Evolutionary conservation across 352 stramenopile genomes (phyloP).

Genomic region (Blastocystis sp.): DNA sequence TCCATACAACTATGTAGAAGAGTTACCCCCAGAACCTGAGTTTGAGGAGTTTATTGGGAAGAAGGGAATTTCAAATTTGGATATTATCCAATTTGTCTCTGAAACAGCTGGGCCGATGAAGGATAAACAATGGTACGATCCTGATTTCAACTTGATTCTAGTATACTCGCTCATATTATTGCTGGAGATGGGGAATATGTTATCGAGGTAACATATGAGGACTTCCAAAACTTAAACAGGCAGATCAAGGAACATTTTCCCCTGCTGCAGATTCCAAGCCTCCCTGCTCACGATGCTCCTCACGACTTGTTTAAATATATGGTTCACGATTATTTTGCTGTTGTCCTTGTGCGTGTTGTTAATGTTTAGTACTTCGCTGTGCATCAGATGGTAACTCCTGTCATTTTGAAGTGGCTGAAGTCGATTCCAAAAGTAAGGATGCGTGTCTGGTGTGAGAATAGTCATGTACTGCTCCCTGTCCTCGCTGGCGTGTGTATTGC

Average conservation of each 20-base stretch:
- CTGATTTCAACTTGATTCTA: background rate
- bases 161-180: constrained; percentile 36
- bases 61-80: constrained; percentile 55
- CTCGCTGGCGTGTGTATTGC: background rate
- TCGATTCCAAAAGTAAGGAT: constrained; percentile 7
- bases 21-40: constrained; percentile 35
- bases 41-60: constrained; percentile 49
- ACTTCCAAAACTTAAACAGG: background rate
- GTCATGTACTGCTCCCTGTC: constrained; percentile 26
- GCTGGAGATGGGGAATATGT: constrained; percentile 42
- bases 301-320: constrained; percentile 28
- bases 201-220: background rate
- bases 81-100: constrained; percentile 44
- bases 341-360: background rate
- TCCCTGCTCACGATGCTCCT: background rate
- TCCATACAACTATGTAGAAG: constrained; percentile 57
- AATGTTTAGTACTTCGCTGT: constrained; percentile 33
- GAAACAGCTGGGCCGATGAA: background rate
- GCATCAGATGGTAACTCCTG: constrained; percentile 48
- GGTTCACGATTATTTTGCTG: constrained; percentile 49
- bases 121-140: background rate
- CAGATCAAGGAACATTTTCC: background rate
- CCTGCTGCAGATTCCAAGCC: background rate
- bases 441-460: background rate
- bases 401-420: constrained; percentile 41